Base-by-base conservation (phyloP, 108 stramenopile genomes). In the Hondaea fermentalgiana region DNA sequence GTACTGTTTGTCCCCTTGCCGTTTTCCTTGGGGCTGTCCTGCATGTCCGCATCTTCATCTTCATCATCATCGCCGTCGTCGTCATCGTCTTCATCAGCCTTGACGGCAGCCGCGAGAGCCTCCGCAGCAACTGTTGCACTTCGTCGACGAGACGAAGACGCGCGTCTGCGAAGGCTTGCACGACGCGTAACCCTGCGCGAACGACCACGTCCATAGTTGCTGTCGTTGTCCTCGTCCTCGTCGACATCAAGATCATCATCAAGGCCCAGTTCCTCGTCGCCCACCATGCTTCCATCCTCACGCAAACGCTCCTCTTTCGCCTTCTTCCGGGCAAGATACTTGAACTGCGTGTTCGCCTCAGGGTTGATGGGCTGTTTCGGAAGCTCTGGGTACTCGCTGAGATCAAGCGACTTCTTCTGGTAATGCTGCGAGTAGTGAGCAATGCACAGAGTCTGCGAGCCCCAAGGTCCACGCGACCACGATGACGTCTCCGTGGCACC, bases 341-440 rank as follows among this genome's bases (percentile, higher is more conserved):
- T 83, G 72, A 83, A 83, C 49, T 83, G 72, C 49, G 72, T 83
- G 1, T 83, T 83, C 10, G 49, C 23, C 44, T 83, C 72, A 1
- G 72, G 72, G 1, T 83, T 83, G 72, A 83, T 83, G 21, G 72
- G 72, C 72, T 83, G 72, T 43, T 51, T 51, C 23, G 72, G 72
- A 19, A 51, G 21, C 6, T 83, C 72, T 21, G 44, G 23, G 23
- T 51, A 83, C 17, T 45, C 47, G 72, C 72, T 83, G 23, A 83
- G 72, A 21, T 83, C 72, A 8, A 83, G 49, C 5, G 49, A 45
- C 23, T 83, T 45, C 72, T 83, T 83, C 21, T 83, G 72, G 49
- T 83, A 51, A 10, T 51, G 49, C 72, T 83, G 47, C 10, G 49
- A 45, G 21, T 83, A 83, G 49, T 83, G 72, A 5, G 49, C 72